A percentile compares a stretch with the other conserved stretches of the same genome.
These are phyloP conservation scores for Anastatica hierochuntica DNA, from an alignment of 345 rosid species.

Conservation along the genomic window DNA sequence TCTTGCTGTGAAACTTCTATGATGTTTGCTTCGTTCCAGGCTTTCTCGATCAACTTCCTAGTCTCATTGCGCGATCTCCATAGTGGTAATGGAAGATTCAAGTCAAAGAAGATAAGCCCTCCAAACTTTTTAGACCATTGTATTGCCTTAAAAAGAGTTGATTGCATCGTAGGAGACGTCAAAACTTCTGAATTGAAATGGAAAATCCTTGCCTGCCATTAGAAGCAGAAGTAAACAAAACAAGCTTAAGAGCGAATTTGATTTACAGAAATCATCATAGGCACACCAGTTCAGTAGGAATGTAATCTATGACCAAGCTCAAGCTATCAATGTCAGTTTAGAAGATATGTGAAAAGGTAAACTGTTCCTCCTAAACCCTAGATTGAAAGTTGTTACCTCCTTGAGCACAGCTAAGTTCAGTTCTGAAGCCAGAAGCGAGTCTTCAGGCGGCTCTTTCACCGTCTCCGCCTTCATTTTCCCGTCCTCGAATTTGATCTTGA, in stretches of 20 bases:
- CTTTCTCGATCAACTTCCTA: slow-evolving; percentile 46
- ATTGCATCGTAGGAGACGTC: slow-evolving; percentile 44
- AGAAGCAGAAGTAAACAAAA: background rate
- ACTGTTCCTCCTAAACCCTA: background rate
- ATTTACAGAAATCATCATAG: background rate
- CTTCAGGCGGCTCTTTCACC: slow-evolving; percentile 66
- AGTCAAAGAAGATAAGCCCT: slow-evolving; percentile 64
- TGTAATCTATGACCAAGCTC: no score
- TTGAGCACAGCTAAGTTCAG: slow-evolving; percentile 67
- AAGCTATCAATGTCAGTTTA: background rate
- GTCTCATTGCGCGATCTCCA: slow-evolving; percentile 81
- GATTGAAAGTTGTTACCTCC: slow-evolving; percentile 43
- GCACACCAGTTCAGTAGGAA: no score
- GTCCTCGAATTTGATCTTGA: slow-evolving; percentile 56
- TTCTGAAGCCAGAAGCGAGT: slow-evolving; percentile 57
- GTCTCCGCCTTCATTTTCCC: slow-evolving; percentile 69
- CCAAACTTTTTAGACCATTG: slow-evolving; percentile 69
- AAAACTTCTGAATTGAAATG: slow-evolving; percentile 76
- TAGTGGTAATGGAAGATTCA: slow-evolving; percentile 63
- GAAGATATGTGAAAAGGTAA: background rate
- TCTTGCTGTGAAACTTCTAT: slow-evolving; percentile 79
- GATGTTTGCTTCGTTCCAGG: slow-evolving; percentile 64
- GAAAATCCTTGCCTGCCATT: slow-evolving; percentile 77
- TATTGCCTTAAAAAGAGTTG: slow-evolving; percentile 54
- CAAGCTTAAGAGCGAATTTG: background rate